Percentiles rank a stretch among this genome's conserved stretches.
phyloP scores from a whole-genome alignment of 345 rosid species.

The Syzygium jambos region DNA sequence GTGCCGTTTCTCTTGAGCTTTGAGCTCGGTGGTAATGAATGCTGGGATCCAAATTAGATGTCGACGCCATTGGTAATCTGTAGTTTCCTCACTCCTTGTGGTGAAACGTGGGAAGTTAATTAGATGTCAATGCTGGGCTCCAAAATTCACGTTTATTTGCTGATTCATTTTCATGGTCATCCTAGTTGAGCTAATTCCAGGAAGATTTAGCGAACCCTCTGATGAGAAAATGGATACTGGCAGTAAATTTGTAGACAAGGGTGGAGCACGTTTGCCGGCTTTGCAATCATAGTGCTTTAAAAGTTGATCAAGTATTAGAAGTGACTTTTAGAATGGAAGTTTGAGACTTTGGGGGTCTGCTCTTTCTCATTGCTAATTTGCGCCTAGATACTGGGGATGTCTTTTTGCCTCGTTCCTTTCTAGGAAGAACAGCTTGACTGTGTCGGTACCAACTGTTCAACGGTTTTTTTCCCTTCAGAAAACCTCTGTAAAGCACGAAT shows the following conservation, averaged over 20 bases:
- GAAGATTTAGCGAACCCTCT: background rate
- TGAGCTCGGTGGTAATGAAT: background rate
- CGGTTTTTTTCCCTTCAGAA: background rate
- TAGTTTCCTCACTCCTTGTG: background rate
- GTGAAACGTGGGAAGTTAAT: background rate
- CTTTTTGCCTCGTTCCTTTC: background rate
- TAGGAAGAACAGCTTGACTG: background rate
- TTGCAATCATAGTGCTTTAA: background rate
- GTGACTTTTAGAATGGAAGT: background rate
- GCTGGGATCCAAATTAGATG: background rate
- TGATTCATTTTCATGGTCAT: background rate
- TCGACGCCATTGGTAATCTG: background rate
- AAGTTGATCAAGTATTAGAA: background rate
- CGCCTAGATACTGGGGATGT: background rate
- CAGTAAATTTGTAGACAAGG: background rate
- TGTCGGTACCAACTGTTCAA: background rate
- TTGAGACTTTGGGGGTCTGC: background rate
- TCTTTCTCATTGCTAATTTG: background rate
- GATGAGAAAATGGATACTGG: background rate
- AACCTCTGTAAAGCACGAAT: background rate
- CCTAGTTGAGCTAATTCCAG: background rate
- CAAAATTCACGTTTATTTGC: background rate
- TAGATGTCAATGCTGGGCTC: too few relatives aligned
- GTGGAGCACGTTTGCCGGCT: background rate
- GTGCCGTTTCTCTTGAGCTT: background rate